phyloP scores from a whole-genome alignment of 2,329 filamentous ascomycete species.

The Hortaea sp. region DNA sequence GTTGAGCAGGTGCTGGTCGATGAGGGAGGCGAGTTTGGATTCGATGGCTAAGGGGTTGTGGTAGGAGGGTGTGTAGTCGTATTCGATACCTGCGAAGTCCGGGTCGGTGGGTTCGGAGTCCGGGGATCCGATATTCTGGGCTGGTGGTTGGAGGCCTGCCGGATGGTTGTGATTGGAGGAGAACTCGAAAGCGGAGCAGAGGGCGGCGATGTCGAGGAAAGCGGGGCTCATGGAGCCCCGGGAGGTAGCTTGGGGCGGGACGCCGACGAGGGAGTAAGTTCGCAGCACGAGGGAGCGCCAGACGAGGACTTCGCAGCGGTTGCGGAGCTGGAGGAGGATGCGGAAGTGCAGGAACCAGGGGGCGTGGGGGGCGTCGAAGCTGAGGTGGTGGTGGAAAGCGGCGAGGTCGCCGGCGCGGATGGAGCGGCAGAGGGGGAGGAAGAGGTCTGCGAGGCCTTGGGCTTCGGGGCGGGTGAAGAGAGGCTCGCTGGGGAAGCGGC shows the following conservation, averaged over 20 bases:
- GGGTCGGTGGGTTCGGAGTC: slow-evolving; percentile 29
- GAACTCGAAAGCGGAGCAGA: slow-evolving; percentile 43
- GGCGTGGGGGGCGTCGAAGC: slow-evolving; percentile 42
- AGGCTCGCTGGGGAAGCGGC: slow-evolving; percentile 61
- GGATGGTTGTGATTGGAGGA: slow-evolving; percentile 41
- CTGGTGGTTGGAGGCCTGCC: background rate
- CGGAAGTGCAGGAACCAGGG: slow-evolving; percentile 68
- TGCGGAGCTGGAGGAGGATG: slow-evolving; percentile 64
- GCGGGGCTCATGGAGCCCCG: slow-evolving; percentile 22
- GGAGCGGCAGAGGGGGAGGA: slow-evolving; percentile 61
- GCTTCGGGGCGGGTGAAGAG: slow-evolving; percentile 66
- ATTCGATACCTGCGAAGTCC: slow-evolving; percentile 32
- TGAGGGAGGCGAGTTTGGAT: slow-evolving; percentile 62
- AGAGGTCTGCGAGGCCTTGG: slow-evolving; percentile 52
- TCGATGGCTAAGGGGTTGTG: slow-evolving; percentile 46
- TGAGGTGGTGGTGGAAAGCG: slow-evolving; percentile 60
- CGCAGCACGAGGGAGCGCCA: slow-evolving; percentile 75
- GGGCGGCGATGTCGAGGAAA: slow-evolving; percentile 53
- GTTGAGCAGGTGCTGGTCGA: slow-evolving; percentile 70
- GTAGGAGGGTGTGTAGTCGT: background rate
- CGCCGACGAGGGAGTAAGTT: slow-evolving; percentile 68
- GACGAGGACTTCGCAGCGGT: slow-evolving; percentile 68
- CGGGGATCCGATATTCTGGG: background rate
- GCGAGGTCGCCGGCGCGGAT: slow-evolving; percentile 66
- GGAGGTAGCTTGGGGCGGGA: slow-evolving; percentile 30